Evolutionary conservation across 768 basidiomycete genomes (phyloP).

Genomic region (Lanmaoa pseudosensibilis): DNA sequence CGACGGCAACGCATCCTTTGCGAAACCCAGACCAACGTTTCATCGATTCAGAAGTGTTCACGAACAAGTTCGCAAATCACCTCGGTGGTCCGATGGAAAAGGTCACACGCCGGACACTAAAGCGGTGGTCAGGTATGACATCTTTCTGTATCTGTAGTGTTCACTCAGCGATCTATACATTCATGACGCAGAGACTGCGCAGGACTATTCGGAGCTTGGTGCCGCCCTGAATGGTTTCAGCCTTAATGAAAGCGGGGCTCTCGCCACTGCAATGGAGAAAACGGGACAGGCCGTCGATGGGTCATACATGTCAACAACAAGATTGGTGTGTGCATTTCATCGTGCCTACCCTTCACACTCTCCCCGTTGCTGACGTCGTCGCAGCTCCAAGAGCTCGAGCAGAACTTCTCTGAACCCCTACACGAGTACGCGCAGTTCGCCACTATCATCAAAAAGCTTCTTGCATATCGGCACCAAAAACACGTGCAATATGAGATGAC

Average conservation of each 20-base stretch:
- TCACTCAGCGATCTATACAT: slow-evolving; percentile 2
- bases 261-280: slow-evolving; percentile 89
- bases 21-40: slow-evolving; percentile 93
- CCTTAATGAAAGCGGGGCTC: slow-evolving; percentile 71
- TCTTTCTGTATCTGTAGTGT: slow-evolving; percentile 1
- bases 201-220: slow-evolving; percentile 89
- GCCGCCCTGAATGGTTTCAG: slow-evolving; percentile 92
- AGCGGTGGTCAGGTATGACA: slow-evolving; percentile 86
- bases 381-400: slow-evolving; percentile 91
- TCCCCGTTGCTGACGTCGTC: slow-evolving; percentile 8
- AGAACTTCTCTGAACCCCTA: slow-evolving; percentile 92
- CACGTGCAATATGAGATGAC: slow-evolving; percentile 98
- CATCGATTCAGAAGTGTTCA: slow-evolving; percentile 94
- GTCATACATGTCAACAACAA: slow-evolving; percentile 90
- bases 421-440: slow-evolving; percentile 97
- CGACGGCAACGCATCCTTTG: slow-evolving; percentile 85
- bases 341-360: slow-evolving; percentile 1
- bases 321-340: slow-evolving; percentile 56
- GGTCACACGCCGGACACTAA: slow-evolving; percentile 86
- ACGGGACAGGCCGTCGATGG: slow-evolving; percentile 95
- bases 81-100: slow-evolving; percentile 93
- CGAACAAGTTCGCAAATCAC: slow-evolving; percentile 92
- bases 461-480: slow-evolving; percentile 95
- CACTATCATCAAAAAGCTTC: slow-evolving; percentile 88
- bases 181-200: slow-evolving; percentile 60